A percentile compares a stretch with the other conserved stretches of the same genome.
Conservation (phyloP, 2,329 filamentous ascomycete genomes). For the Alternaria solani region DNA sequence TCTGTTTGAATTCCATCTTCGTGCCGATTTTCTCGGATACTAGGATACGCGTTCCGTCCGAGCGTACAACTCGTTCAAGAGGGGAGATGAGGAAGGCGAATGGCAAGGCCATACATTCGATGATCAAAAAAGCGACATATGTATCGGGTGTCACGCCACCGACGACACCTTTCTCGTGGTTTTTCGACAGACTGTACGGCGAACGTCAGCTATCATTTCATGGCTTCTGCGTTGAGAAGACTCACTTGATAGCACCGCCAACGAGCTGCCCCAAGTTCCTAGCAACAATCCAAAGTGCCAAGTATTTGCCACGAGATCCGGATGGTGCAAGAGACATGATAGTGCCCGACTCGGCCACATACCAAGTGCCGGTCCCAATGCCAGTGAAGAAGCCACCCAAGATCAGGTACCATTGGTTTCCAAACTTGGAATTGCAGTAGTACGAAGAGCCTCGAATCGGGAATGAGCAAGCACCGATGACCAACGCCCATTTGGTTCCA, state of each 20-base stretch:
- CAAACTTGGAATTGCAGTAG: conserved; percentile 60
- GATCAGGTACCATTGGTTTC: conserved; percentile 57
- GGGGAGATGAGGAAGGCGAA: conserved; percentile 59
- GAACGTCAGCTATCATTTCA: background rate
- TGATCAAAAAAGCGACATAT: conserved; percentile 59
- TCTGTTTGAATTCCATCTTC: conserved; percentile 52
- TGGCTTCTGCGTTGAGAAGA: background rate
- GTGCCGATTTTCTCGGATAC: conserved; percentile 53
- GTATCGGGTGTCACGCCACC: conserved; percentile 57
- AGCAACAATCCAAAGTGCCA: conserved; percentile 59
- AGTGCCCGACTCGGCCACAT: conserved; percentile 59
- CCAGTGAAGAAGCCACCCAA: conserved; percentile 37
- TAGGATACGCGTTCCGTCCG: conserved; percentile 56
- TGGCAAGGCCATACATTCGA: conserved; percentile 57
- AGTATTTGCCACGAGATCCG: conserved; percentile 57
- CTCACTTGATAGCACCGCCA: conserved; percentile 55
- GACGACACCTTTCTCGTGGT: conserved; percentile 34
- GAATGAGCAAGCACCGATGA: conserved; percentile 55
- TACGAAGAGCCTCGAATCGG: conserved; percentile 59
- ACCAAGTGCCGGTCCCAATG: conserved; percentile 55
- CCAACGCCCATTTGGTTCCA: conserved; percentile 58
- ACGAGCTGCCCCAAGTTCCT: conserved; percentile 59
- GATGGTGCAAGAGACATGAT: conserved; percentile 60
- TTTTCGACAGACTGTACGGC: conserved; percentile 31
- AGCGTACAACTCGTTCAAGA: conserved; percentile 56